Base-by-base conservation (phyloP, 164 flowering plant species). In the Piper longum region DNA sequence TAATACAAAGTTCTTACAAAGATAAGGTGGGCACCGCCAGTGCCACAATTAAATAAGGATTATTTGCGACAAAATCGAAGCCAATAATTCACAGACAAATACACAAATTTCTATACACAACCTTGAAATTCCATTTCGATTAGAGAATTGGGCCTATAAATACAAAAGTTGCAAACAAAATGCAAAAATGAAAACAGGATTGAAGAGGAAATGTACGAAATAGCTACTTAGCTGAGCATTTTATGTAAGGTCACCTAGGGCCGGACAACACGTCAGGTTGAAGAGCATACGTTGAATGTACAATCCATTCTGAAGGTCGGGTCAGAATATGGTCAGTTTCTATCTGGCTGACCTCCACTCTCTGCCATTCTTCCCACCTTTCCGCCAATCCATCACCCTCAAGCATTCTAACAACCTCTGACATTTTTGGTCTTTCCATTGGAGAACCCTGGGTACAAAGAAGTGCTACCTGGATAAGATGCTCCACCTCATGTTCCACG, bases 281-380 rank as follows among this genome's bases (percentile, higher is more conserved):
- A 39, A 88, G 81, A 66, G 84, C 85, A 51, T 81, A 80, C 0
- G 87, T 88, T 52, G 98, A 88, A 69, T 91, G 91, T 55, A 85
- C 69, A 8, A 91, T 76, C 96, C 93, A 88, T 60, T 86, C 91
- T 9, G 89, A 80, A 67, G 73, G 78, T 1, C 80, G 76, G 64
- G 77, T 81, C 26, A 87, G 86, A 7, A 77, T 71, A 3, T 76
- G 75, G 45, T 86, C 89, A 45, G 80, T 78, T 67, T 88, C 96
- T 54, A 83, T 93, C 2, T 85, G 83, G 66, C 80, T 80, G 55
- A 91, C 86, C 69, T 86, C 93, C 59, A 83, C 91, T 79, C 87
- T 86, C 66, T 87, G 96, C 96, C 93, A 89, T 66, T 87, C 96
- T 26, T 89, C 96, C 96, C 96, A 89, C 64, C 82, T 79, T 79